phyloP scores from a whole-genome alignment of 352 stramenopile species.

The Plasmopara halstedii region DNA sequence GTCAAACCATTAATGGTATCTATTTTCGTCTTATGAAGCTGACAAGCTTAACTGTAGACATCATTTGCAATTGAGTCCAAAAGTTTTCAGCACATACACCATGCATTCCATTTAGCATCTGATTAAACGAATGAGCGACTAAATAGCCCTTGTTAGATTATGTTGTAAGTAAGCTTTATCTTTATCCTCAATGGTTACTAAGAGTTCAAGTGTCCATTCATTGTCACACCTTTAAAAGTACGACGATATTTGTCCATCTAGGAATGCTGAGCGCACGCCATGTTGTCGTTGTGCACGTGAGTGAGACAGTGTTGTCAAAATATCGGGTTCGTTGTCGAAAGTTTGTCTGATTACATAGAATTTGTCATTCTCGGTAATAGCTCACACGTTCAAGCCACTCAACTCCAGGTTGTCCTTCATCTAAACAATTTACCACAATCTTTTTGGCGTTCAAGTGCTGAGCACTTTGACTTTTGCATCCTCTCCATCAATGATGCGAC shows the following conservation, averaged over 20 bases:
- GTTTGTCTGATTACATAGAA: constrained; percentile 2
- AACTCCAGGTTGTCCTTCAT: not conserved
- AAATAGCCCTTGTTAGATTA: too few species aligned
- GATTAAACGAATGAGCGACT: too few species aligned
- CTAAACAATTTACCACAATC: not conserved
- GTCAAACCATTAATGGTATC: too few species aligned
- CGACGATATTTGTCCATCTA: not conserved
- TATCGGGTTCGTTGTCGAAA: not conserved
- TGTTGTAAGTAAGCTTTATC: too few species aligned
- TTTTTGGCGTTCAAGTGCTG: constrained; percentile 1
- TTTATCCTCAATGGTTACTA: too few species aligned
- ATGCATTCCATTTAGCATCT: too few species aligned
- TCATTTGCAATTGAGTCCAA: too few species aligned
- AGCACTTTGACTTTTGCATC: not conserved
- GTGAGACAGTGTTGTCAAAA: not conserved
- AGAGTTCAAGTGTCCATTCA: not conserved
- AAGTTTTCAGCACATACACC: too few species aligned
- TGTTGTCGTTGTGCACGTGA: not conserved
- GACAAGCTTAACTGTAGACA: too few species aligned
- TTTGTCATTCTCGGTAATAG: not conserved
- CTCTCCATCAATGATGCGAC: constrained; percentile 4
- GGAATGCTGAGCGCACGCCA: constrained; percentile 1
- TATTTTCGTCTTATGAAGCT: too few species aligned
- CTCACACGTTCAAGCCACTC: not conserved
- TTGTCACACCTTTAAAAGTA: not conserved